Base-by-base conservation (phyloP, 2,329 filamentous ascomycete genomes). In the Penicillium sclerotigenum region DNA sequence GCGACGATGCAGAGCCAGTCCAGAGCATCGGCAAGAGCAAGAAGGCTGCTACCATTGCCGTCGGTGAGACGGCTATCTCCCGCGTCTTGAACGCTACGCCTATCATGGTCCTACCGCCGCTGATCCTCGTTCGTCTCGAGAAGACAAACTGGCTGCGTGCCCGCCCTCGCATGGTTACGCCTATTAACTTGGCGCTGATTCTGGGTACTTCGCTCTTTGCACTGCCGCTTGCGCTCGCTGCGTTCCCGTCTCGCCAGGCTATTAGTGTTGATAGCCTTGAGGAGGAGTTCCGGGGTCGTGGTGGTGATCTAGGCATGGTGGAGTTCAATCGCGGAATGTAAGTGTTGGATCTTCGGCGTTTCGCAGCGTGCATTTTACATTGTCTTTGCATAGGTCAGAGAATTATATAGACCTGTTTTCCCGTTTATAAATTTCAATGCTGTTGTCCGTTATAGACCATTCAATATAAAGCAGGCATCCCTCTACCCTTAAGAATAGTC, bases 261-360 rank as follows among this genome's bases (percentile, higher is more conserved):
- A 88, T 97, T 40, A 83, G 81, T 61, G 91, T 89, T 1, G 82
- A 84, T 29, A 85, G 79, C 48, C 77, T 99, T 54, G 94, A 97
- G 80, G 80, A 88, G 60, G 90, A 96, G 75, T 97, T 99, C 73
- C 88, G 87, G 76, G 87, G 85, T 7, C 84, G 83, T 54, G 92
- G 91, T 31, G 93, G 92, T 0, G 83, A 87, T 61, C 83, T 83
- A 52, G 92, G 90, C 0, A 80, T 91, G 79, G 89, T 99, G n/a
- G 90, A 95, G 72, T 97, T 99, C 76, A 97, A 99, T 75, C 85
- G 94, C 68, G 94, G 94, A 13, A 93, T 99, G 67, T 97, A 78
- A 76, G n/a, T 38, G 41, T 49, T 52, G 34, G 24, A 31, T 22
- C 22, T 46, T 31, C 4, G 53, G 53, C 28, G 47, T 55, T 55